Evolutionary conservation across 176 grass and related monocot genomes (phyloP).

Genomic region (Urochloa ruziziensis): DNA sequence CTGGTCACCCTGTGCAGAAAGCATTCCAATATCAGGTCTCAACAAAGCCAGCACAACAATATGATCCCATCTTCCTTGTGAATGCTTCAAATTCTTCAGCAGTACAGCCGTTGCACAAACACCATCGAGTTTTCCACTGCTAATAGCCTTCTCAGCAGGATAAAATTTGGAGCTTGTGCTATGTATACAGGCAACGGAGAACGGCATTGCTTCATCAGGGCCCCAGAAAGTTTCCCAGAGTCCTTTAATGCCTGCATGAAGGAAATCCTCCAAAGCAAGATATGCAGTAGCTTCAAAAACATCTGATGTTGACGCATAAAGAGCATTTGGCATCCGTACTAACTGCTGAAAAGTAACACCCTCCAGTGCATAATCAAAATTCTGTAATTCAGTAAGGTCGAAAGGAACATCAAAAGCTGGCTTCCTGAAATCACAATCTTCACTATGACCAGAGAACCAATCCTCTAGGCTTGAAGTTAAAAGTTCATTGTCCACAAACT

Average conservation of each 20-base stretch:
- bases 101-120: conserved; percentile 83
- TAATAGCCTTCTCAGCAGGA: conserved; percentile 89
- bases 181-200: conserved; percentile 91
- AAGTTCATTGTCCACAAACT: conserved; percentile 91
- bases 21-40: conserved; percentile 73
- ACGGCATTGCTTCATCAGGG: conserved; percentile 74
- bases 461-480: conserved; percentile 76
- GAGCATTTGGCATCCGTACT: conserved; percentile 85
- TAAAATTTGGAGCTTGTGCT: conserved; percentile 89
- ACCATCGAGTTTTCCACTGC: conserved; percentile 76
- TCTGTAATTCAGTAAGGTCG: conserved; percentile 71
- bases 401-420: conserved; percentile 73
- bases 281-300: conserved; percentile 79
- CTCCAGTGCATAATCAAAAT: conserved; percentile 88
- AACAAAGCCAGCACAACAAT: conserved; percentile 77
- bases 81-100: conserved; percentile 57
- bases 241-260: conserved; percentile 80
- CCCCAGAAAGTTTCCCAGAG: conserved; percentile 94
- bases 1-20: conserved; percentile 49
- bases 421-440: conserved; percentile 52
- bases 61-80: conserved; percentile 90
- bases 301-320: conserved; percentile 74
- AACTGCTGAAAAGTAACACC: conserved; percentile 89
- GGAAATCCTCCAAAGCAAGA: conserved; percentile 92
- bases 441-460: conserved; percentile 65